Evolutionary conservation across 1,284 basidiomycete genomes (phyloP), one percentile per base, ranked within the genome.

Genomic region (Tylopilus sp.): DNA sequence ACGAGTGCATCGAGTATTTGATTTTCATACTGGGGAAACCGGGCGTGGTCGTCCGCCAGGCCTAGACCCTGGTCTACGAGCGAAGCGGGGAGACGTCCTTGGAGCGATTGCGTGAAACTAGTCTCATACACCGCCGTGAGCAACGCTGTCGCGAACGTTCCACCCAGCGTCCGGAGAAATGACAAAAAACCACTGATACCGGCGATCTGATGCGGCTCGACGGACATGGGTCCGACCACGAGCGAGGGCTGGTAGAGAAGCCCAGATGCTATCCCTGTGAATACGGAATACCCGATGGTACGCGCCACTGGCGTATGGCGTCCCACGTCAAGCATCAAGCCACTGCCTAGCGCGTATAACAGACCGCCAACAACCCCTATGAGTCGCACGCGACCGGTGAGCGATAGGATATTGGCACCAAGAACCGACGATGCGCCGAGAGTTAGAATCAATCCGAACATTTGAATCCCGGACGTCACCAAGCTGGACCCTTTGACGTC

Each of bases 171-270:
- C 13, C 65, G 64, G 13, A 67, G 63, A 41, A 67, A 67, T 4
- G 65, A 70, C 6, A 70, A 30, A 50, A 67, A 67, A 9, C 65
- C 68, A 16, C 67, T 70, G 51, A 67, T 70, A 6, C 65, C 68
- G 2, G 65, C 65, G 21, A 67, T 42, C 43, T 67, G 67, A 26
- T 63, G 53, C 1, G 68, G 65, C 34, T 68, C 13, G 43, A 70
- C 68, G 2, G 67, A 69, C 60, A 67, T 64, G 39, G 65, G 65
- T 8, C 65, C 65, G 4, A 70, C 65, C n/a, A 67, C 55, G 21
- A 67, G 64, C 39, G 65, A 65, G 23, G 65, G 68, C 36, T 70
- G 68, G 46, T 63, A 67, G 4, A 67, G 57, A 4, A 67, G 55
- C 3, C 65, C 65, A 9, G 65, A 68, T 1, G 64, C 65, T 3